Percentiles rank a stretch among this genome's conserved stretches.
Evolutionary conservation across 805 yeast genomes (phyloP).

Genomic region (Saccharomyces paradoxus): DNA sequence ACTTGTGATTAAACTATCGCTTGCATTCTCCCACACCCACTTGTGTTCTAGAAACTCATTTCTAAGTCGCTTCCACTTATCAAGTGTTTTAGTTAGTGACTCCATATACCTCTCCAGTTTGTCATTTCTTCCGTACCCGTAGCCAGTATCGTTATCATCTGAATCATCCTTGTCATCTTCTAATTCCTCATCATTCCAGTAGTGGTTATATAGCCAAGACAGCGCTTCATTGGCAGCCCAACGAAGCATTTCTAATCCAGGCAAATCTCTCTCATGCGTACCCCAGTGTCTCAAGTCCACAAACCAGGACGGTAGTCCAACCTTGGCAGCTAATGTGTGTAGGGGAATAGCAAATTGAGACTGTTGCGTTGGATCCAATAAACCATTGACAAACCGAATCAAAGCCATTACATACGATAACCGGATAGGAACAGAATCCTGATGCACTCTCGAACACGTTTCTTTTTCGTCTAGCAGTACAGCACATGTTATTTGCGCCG

Average conservation of each 20-base stretch:
- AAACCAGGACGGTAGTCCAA: constrained; percentile 67
- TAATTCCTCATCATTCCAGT: constrained; percentile 47
- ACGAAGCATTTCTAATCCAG: constrained; percentile 61
- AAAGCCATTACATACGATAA: constrained; percentile 64
- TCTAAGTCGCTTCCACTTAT: constrained; percentile 3
- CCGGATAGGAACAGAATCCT: constrained; percentile 28
- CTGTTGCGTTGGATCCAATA: constrained; percentile 80
- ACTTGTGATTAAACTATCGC: constrained; percentile 16
- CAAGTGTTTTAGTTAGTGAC: not conserved
- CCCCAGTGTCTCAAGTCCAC: constrained; percentile 87
- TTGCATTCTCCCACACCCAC: constrained; percentile 14
- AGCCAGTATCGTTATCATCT: constrained; percentile 6
- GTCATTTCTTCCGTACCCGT: not conserved
- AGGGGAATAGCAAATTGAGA: constrained; percentile 72
- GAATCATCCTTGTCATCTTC: constrained; percentile 19
- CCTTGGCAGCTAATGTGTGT: constrained; percentile 58
- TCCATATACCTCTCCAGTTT: not conserved
- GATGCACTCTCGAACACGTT: constrained; percentile 24
- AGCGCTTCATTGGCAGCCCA: constrained; percentile 53
- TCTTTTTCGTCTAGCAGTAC: constrained; percentile 35
- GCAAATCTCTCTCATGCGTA: constrained; percentile 75
- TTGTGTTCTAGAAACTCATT: constrained; percentile 8
- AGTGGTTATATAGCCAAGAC: constrained; percentile 63
- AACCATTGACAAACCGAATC: constrained; percentile 83
- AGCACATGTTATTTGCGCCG: constrained; percentile 50